phyloP scores from a whole-genome alignment of 441 rosid species.

The Manihot esculenta region DNA sequence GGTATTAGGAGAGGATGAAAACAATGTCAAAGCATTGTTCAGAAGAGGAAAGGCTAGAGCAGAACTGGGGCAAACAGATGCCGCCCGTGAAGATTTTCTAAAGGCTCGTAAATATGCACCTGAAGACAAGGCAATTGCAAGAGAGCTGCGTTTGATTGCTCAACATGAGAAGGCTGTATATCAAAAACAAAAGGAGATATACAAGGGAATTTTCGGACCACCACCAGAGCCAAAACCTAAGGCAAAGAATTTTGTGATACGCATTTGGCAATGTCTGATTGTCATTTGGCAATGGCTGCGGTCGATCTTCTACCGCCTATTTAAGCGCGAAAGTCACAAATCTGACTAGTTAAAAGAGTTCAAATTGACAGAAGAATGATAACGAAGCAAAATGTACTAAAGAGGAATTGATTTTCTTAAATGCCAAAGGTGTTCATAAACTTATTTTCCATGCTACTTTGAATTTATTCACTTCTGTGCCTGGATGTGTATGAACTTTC shows the following conservation, averaged over 20 bases:
- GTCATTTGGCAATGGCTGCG: slow-evolving; percentile 67
- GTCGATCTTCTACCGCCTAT: slow-evolving; percentile 41
- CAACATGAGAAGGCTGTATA: slow-evolving; percentile 84
- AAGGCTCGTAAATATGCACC: slow-evolving; percentile 85
- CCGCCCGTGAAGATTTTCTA: slow-evolving; percentile 78
- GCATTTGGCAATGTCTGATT: slow-evolving; percentile 40
- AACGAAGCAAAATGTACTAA: background rate
- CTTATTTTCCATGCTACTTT: background rate
- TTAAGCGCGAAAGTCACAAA: slow-evolving; percentile 46
- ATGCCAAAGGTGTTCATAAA: background rate
- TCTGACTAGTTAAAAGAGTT: slow-evolving; percentile 34
- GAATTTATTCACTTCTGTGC: background rate
- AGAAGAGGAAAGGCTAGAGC: slow-evolving; percentile 90
- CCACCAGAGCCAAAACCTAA: slow-evolving; percentile 49
- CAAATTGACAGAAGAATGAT: background rate
- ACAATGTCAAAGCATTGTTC: slow-evolving; percentile 80
- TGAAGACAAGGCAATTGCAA: slow-evolving; percentile 70
- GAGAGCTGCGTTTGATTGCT: slow-evolving; percentile 73
- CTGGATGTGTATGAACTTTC: background rate
- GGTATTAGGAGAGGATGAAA: slow-evolving; percentile 89
- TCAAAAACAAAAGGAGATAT: slow-evolving; percentile 80
- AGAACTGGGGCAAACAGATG: slow-evolving; percentile 91
- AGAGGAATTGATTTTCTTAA: background rate
- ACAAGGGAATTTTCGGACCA: slow-evolving; percentile 80
- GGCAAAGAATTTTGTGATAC: slow-evolving; percentile 23